Percentiles rank a stretch among this genome's conserved stretches.
Evolutionary conservation across 495 filamentous ascomycete genomes (phyloP).

Genomic region (Margaritispora aquatica): DNA sequence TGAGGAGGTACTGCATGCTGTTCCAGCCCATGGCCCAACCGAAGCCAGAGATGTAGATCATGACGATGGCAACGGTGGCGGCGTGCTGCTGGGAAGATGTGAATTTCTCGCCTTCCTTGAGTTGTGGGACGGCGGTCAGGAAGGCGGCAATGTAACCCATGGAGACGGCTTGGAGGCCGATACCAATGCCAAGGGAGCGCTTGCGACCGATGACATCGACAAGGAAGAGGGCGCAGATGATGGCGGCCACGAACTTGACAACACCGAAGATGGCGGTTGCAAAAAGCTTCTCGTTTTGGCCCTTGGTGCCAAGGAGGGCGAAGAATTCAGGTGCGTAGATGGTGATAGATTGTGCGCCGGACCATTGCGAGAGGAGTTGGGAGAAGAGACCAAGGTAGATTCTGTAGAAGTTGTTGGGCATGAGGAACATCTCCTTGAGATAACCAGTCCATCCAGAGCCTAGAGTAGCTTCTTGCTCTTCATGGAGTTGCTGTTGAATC

Average conservation of each 20-base stretch:
- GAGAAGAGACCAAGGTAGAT: slow-evolving; percentile 27
- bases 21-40: slow-evolving; percentile 76
- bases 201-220: slow-evolving; percentile 71
- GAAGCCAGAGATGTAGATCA: slow-evolving; percentile 60
- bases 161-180: slow-evolving; percentile 52
- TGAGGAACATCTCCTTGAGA: slow-evolving; percentile 53
- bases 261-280: slow-evolving; percentile 69
- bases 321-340: slow-evolving; percentile 64
- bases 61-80: slow-evolving; percentile 48
- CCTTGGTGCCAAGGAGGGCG: slow-evolving; percentile 54
- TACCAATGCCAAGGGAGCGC: slow-evolving; percentile 58
- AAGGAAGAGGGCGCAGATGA: slow-evolving; percentile 64
- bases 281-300: slow-evolving; percentile 56
- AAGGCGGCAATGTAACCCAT: slow-evolving; percentile 68
- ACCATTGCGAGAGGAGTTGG: slow-evolving; percentile 59
- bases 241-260: slow-evolving; percentile 58
- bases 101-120: slow-evolving; percentile 27
- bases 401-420: slow-evolving; percentile 57
- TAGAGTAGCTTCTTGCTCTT: slow-evolving; percentile 52
- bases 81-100: slow-evolving; percentile 25
- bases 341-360: slow-evolving; percentile 62
- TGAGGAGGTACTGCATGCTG: slow-evolving; percentile 68
- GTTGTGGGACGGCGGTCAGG: slow-evolving; percentile 46
- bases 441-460: slow-evolving; percentile 45
- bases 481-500: slow-evolving; percentile 41